Percentiles rank a stretch among this genome's conserved stretches.
Evolutionary conservation across 2,329 filamentous ascomycete genomes (phyloP).

Genomic region (Fusarium anguioides): DNA sequence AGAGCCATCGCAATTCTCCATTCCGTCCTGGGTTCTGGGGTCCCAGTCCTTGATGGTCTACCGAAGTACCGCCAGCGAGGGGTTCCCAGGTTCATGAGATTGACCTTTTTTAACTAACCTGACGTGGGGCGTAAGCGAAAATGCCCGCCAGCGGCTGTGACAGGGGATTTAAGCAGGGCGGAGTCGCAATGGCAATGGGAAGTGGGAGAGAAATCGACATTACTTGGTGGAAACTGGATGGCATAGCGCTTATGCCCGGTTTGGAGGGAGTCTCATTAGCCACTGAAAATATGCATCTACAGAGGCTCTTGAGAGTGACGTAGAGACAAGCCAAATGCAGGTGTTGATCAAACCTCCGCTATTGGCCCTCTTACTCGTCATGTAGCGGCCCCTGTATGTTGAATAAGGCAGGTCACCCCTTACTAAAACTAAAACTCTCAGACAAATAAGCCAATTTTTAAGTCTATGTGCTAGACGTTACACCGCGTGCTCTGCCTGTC

Average conservation of each 20-base stretch:
- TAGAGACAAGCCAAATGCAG: conserved; percentile 10
- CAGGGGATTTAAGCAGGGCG: conserved; percentile 5
- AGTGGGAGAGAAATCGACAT: neutral
- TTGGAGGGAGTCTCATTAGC: neutral
- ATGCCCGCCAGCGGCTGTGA: conserved; percentile 3
- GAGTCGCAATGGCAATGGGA: neutral
- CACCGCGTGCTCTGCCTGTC: neutral
- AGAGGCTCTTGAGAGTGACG: conserved; percentile 12
- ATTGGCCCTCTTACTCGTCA: neutral
- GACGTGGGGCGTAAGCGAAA: neutral
- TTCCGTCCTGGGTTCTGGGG: too few species aligned
- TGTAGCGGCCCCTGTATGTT: neutral
- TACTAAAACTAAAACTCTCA: conserved; percentile 36
- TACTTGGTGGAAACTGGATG: neutral
- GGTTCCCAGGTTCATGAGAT: neutral
- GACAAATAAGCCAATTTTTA: conserved; percentile 42
- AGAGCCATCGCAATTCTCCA: conserved; percentile 12
- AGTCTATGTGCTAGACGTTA: conserved; percentile 23
- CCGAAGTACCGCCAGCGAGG: conserved; percentile 30
- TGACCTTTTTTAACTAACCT: neutral
- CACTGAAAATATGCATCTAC: conserved; percentile 16
- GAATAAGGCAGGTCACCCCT: conserved; percentile 13
- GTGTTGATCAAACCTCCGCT: conserved; percentile 14
- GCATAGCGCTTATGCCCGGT: conserved; percentile 1
- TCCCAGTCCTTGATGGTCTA: conserved; percentile 14